Conservation (phyloP, 495 filamentous ascomycete genomes). For the Aspergillus diversus region DNA sequence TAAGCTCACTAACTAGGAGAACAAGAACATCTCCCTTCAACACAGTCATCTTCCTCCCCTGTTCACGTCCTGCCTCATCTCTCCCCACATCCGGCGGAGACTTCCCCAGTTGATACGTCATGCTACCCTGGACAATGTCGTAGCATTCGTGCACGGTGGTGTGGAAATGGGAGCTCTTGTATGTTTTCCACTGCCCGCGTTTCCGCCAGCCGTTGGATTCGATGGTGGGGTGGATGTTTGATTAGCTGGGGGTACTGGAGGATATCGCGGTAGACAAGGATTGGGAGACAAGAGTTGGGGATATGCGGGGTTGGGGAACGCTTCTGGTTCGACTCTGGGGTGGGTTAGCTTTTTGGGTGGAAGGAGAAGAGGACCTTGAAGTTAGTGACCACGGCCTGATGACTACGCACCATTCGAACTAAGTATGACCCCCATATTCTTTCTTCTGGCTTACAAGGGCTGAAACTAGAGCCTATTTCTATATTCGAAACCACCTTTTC, state of each 20-base stretch:
- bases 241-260: conserved; percentile 3
- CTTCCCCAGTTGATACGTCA: background rate
- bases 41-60: too few species aligned
- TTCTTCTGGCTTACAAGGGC: too few species aligned
- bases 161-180: conserved; percentile 10
- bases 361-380: too few species aligned
- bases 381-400: too few species aligned
- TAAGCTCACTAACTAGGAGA: too few species aligned
- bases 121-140: conserved; percentile 4
- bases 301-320: background rate
- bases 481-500: too few species aligned
- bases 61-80: too few species aligned
- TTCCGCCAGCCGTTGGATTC: conserved; percentile 12
- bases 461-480: too few species aligned
- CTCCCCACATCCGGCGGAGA: too few species aligned
- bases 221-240: conserved; percentile 5
- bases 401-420: too few species aligned
- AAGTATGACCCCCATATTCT: too few species aligned
- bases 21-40: too few species aligned
- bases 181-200: conserved; percentile 11
- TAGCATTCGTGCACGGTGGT: conserved; percentile 9
- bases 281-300: background rate
- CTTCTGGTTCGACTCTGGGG: background rate
- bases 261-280: conserved; percentile 2
- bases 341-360: background rate